Conservation (phyloP, 2,329 filamentous ascomycete genomes). For the Botryotinia convoluta region DNA sequence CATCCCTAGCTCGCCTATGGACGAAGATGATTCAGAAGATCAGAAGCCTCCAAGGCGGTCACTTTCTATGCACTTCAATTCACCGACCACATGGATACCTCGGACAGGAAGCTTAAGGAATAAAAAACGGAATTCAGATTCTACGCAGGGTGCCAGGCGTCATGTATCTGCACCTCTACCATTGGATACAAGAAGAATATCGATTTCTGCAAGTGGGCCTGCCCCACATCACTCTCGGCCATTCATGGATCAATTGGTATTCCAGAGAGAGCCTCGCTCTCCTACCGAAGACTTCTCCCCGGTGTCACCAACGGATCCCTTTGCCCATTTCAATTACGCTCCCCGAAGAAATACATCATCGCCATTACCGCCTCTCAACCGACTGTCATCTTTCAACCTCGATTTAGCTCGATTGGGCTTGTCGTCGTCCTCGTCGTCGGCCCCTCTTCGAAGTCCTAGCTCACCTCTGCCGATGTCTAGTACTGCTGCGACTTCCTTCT, state of each 20-base stretch:
- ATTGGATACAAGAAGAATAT: conserved; percentile 33
- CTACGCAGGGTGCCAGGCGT: conserved; percentile 46
- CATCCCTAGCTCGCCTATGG: conserved; percentile 3
- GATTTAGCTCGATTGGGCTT: conserved; percentile 50
- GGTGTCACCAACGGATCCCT: conserved; percentile 31
- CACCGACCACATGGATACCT: conserved; percentile 55
- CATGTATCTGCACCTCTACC: conserved; percentile 54
- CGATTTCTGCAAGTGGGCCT: conserved; percentile 31
- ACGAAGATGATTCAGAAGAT: conserved; percentile 23
- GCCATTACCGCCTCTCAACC: conserved; percentile 54
- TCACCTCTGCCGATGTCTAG: conserved; percentile 36
- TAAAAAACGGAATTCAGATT: conserved; percentile 49
- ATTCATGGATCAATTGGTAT: conserved; percentile 32
- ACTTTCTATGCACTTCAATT: conserved; percentile 58
- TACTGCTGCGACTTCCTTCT: conserved; percentile 39
- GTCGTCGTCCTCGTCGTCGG: conserved; percentile 42
- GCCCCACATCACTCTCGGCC: conserved; percentile 23
- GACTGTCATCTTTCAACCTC: conserved; percentile 54
- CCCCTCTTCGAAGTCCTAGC: conserved; percentile 30
- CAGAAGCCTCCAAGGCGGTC: conserved; percentile 51
- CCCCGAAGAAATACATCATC: conserved; percentile 48
- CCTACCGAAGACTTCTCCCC: conserved; percentile 26
- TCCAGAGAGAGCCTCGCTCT: conserved; percentile 26
- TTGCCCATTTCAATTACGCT: conserved; percentile 27
- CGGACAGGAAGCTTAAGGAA: conserved; percentile 56